phyloP scores from a whole-genome alignment of 768 basidiomycete genomes.

The Calocybe gangraenosa region DNA sequence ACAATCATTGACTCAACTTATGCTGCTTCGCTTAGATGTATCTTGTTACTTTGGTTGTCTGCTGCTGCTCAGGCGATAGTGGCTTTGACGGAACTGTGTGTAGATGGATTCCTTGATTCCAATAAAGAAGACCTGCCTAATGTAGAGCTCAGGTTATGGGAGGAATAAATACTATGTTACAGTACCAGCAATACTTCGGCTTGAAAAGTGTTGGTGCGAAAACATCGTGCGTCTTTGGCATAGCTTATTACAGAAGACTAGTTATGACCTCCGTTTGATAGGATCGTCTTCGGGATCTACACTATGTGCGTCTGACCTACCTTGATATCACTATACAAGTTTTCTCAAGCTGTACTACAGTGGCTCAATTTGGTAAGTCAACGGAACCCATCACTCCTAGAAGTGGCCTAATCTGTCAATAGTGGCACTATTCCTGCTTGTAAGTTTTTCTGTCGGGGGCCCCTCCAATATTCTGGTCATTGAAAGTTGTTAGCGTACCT shows the following conservation, averaged over 20 bases:
- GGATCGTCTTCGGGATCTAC: conserved; percentile 53
- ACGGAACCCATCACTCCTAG: conserved; percentile 10
- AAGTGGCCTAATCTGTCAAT: conserved; percentile 21
- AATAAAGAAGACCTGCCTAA: not conserved
- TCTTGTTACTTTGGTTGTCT: conserved; percentile 40
- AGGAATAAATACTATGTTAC: conserved; percentile 47
- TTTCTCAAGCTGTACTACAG: conserved; percentile 16
- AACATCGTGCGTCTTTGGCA: conserved; percentile 31
- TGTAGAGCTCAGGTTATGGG: conserved; percentile 39
- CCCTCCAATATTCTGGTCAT: not conserved
- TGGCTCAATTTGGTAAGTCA: conserved; percentile 33
- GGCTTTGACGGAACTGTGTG: conserved; percentile 52
- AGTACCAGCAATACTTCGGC: conserved; percentile 45
- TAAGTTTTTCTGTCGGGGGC: conserved; percentile 16
- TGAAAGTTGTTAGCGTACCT: conserved; percentile 29
- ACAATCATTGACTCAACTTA: not conserved
- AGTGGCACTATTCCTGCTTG: conserved; percentile 44
- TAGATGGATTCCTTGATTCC: not conserved
- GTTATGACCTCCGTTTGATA: conserved; percentile 10
- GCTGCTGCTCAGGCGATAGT: conserved; percentile 47
- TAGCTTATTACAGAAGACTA: not conserved
- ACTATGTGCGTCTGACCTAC: conserved; percentile 34
- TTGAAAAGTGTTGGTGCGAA: conserved; percentile 36
- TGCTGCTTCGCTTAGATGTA: conserved; percentile 30
- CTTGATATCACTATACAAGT: too few relatives aligned